These are phyloP conservation scores for Colletotrichum neosansevieriae DNA, from an alignment of 2,329 filamentous ascomycete genomes.

Conservation along the genomic window DNA sequence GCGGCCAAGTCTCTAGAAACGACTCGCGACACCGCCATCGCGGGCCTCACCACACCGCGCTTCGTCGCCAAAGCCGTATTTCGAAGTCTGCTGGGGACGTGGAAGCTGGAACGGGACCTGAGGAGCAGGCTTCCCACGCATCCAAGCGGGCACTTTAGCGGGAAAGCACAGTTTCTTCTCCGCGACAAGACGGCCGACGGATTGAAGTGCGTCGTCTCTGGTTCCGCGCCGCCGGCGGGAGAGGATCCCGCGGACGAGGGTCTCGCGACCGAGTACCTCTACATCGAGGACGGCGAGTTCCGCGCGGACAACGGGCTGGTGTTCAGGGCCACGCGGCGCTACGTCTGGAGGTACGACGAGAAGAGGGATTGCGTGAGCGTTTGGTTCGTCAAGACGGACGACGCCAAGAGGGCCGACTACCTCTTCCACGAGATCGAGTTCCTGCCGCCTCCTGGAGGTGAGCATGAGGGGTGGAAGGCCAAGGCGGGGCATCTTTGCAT, in stretches of 20 bases:
- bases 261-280: conserved; percentile 71
- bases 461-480: conserved; percentile 68
- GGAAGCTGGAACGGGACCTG: conserved; percentile 72
- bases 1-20: conserved; percentile 59
- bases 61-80: conserved; percentile 78
- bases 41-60: conserved; percentile 55
- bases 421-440: conserved; percentile 83
- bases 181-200: conserved; percentile 69
- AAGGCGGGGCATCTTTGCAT: conserved; percentile 77
- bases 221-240: conserved; percentile 25
- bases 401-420: conserved; percentile 74
- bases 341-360: conserved; percentile 79
- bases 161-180: conserved; percentile 74
- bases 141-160: conserved; percentile 74
- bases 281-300: conserved; percentile 76
- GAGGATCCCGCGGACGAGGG: conserved; percentile 46
- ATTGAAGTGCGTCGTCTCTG: conserved; percentile 50
- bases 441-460: conserved; percentile 49
- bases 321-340: conserved; percentile 73
- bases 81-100: conserved; percentile 76
- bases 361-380: conserved; percentile 71
- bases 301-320: conserved; percentile 65
- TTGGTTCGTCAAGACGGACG: conserved; percentile 78
- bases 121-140: conserved; percentile 66
- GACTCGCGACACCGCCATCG: conserved; percentile 57